Base-by-base conservation (phyloP, 495 filamentous ascomycete genomes). In the Parmelia sp. region DNA sequence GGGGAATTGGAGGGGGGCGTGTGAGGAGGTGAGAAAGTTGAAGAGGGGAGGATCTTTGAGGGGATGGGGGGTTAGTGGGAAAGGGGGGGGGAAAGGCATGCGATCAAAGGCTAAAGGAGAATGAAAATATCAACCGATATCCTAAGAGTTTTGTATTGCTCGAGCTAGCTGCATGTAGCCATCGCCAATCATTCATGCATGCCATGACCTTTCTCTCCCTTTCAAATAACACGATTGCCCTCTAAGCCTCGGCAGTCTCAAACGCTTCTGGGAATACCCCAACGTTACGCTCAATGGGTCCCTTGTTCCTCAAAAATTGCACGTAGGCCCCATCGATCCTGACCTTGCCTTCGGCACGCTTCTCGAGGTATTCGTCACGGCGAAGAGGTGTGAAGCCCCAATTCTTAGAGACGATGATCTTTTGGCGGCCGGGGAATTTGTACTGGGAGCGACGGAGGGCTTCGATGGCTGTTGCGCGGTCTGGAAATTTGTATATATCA, bases 351-450 rank as follows among this genome's bases (percentile, higher is more conserved):
- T 86, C 87, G 75, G 88, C 81, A 84, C 94, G 92, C 82, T 90
- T 87, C 80, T 90, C 83, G 72, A 95, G 79, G 82, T 97, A 98
- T 77, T 98, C 94, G 65, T 97, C 94, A 72, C 95, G 93, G 71
- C 90, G 89, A 70, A 98, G 90, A 75, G 90, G 90, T 64, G 94
- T 98, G 89, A 97, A 98, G 68, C 94, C 94, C 94, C 94, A 98
- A 83, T 97, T 97, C 89, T 98, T 98, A 83, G 87, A 91, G 80
- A 97, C 87, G 75, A 98, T 96, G 82, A 98, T 96, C 91, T 98
- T 97, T 87, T 98, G 94, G 80, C 94, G 92, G 79, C 94, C 94
- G 67, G 94, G 94, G 89, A 98, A 98, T 89, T 98, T 98, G 88
- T 98, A 98, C 86, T 96, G 94, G 67, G 90, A 93, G 76, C 94